phyloP scores from a whole-genome alignment of 2,329 filamentous ascomycete species.

The Septoria linicola region DNA sequence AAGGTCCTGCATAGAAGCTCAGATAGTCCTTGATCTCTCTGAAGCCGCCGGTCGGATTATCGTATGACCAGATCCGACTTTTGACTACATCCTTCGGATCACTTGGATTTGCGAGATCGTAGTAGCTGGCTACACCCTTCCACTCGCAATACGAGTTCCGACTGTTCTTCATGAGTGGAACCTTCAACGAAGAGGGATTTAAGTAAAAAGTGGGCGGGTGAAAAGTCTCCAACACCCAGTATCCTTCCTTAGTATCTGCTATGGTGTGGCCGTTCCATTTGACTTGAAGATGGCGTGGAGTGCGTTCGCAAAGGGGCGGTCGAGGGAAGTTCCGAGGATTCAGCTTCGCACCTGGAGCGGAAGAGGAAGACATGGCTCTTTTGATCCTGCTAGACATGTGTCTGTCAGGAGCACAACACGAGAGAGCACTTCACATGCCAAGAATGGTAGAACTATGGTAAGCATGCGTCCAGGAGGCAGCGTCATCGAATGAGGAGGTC shows the following conservation, averaged over 20 bases:
- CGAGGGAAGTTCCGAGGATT: conserved; percentile 61
- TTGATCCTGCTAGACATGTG: conserved; percentile 14
- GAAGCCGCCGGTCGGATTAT: conserved; percentile 54
- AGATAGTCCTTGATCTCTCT: conserved; percentile 56
- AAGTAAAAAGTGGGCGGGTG: conserved; percentile 65
- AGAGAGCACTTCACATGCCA: background rate
- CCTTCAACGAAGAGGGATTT: conserved; percentile 51
- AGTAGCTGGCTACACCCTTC: conserved; percentile 62
- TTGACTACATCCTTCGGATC: conserved; percentile 44
- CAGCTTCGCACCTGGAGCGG: conserved; percentile 40
- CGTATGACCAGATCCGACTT: conserved; percentile 61
- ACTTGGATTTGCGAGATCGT: conserved; percentile 48
- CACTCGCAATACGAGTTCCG: conserved; percentile 58
- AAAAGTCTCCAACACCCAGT: conserved; percentile 63
- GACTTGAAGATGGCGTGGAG: conserved; percentile 54
- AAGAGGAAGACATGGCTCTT: conserved; percentile 26
- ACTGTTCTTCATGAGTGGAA: conserved; percentile 49
- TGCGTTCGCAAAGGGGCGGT: conserved; percentile 57
- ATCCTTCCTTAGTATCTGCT: conserved; percentile 59
- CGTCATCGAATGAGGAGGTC: no score
- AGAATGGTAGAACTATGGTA: background rate
- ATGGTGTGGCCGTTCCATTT: conserved; percentile 56
- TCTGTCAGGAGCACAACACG: background rate
- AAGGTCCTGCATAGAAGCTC: conserved; percentile 61
- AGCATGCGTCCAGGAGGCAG: no score